phyloP scores from a whole-genome alignment of 305 asterid genomes.

The Ajuga reptans region DNA sequence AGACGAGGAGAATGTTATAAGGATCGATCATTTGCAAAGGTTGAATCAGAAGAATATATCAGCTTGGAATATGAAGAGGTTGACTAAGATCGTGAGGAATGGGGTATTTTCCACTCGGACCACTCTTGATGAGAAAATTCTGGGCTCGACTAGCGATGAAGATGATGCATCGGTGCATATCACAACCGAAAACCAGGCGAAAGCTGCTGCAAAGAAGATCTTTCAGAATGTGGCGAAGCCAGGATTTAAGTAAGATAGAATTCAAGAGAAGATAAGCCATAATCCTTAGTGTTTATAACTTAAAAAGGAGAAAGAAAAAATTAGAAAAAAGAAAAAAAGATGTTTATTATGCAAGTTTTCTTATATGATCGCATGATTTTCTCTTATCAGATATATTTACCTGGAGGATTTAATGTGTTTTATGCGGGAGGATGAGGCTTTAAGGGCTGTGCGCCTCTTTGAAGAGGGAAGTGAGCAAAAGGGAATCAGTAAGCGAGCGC shows the following conservation, averaged over 20 bases:
- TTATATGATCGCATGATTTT: slow-evolving; percentile 1
- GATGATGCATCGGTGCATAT: slow-evolving; percentile 62
- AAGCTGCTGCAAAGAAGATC: slow-evolving; percentile 68
- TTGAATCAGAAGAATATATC: slow-evolving; percentile 75
- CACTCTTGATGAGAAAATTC: slow-evolving; percentile 64
- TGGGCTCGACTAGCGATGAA: slow-evolving; percentile 38
- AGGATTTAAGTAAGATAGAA: slow-evolving; percentile 48
- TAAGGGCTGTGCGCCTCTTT: slow-evolving; percentile 48
- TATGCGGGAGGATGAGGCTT: slow-evolving; percentile 67
- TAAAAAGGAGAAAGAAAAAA: too few species aligned
- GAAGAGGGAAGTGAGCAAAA: slow-evolving; percentile 56
- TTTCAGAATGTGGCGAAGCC: slow-evolving; percentile 64
- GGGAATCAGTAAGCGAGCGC: slow-evolving; percentile 63
- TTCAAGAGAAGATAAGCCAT: not conserved
- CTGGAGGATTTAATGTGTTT: slow-evolving; percentile 68
- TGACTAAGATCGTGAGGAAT: slow-evolving; percentile 55
- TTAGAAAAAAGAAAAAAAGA: too few species aligned
- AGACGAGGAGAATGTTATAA: slow-evolving; percentile 50
- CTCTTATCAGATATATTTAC: slow-evolving; percentile 41
- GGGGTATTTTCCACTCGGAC: slow-evolving; percentile 63
- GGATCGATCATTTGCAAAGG: slow-evolving; percentile 70
- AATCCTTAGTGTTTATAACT: not conserved
- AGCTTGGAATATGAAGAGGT: slow-evolving; percentile 91
- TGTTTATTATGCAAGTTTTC: not conserved
- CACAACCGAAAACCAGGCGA: slow-evolving; percentile 66